A percentile compares a stretch with the other conserved stretches of the same genome.
phyloP scores from a whole-genome alignment of 140 eudicot species.

The Eryngium alpinum region DNA sequence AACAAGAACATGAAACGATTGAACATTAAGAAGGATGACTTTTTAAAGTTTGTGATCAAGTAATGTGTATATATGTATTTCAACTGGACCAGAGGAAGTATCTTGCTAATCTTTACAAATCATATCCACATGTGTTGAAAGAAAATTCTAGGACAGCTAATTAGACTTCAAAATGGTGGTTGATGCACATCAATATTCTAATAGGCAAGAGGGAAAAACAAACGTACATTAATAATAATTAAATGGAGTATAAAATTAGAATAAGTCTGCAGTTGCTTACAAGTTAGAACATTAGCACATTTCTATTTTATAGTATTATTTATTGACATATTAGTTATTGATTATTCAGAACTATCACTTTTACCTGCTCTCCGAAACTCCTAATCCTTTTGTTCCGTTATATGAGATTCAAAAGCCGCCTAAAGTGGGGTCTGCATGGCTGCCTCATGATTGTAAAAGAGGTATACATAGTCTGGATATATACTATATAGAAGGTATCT shows the following conservation, averaged over 20 bases:
- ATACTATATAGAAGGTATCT: background rate
- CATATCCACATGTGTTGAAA: background rate
- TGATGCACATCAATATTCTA: background rate
- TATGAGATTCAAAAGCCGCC: slow-evolving; percentile 10
- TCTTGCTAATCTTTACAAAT: background rate
- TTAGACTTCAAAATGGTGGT: background rate
- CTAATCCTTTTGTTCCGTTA: background rate
- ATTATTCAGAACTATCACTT: background rate
- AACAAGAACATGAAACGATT: slow-evolving; percentile 3
- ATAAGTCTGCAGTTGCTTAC: slow-evolving; percentile 7
- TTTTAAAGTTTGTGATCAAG: background rate
- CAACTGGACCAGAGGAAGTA: background rate
- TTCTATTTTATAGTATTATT: background rate
- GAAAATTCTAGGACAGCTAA: background rate
- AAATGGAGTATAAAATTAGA: background rate
- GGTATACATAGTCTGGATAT: background rate
- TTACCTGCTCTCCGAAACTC: background rate
- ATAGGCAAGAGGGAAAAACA: background rate
- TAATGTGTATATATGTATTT: background rate
- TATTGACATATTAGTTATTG: background rate
- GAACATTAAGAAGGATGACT: background rate
- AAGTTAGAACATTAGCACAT: background rate
- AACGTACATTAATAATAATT: background rate
- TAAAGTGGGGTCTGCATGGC: slow-evolving; percentile 4
- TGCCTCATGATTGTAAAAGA: background rate